Percentiles rank a stretch among this genome's conserved stretches.
Conservation (phyloP, 257 asterid species). For the Penstemon eatonii region DNA sequence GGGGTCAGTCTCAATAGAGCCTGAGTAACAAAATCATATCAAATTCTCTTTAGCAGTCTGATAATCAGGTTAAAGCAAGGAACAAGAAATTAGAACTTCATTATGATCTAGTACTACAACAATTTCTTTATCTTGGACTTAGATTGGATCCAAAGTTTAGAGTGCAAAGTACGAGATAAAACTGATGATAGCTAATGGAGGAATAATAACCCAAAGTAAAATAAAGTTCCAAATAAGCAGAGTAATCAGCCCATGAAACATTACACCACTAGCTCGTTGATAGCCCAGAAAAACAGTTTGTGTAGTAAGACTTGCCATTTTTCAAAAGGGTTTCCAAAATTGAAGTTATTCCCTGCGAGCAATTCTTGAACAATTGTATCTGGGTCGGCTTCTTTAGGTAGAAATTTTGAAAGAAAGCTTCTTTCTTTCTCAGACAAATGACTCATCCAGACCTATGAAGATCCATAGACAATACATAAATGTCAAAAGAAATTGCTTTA, state of each 20-base stretch:
- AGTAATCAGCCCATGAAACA: conserved; percentile 14
- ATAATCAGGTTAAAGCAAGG: conserved; percentile 8
- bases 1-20: background rate
- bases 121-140: conserved; percentile 11
- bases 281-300: conserved; percentile 24
- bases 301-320: conserved; percentile 68
- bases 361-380: conserved; percentile 58
- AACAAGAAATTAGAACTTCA: background rate
- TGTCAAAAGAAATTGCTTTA: conserved; percentile 11
- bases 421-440: conserved; percentile 66
- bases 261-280: conserved; percentile 14
- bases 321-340: conserved; percentile 74
- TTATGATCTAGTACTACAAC: conserved; percentile 15
- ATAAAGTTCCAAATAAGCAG: background rate
- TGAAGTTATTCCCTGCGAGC: conserved; percentile 75
- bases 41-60: background rate
- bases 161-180: conserved; percentile 19
- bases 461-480: conserved; percentile 28
- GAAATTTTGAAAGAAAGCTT: conserved; percentile 58
- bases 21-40: conserved; percentile 9
- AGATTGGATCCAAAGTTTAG: background rate
- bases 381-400: conserved; percentile 63
- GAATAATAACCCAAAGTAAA: conserved; percentile 14
- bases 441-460: conserved; percentile 81
- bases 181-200: conserved; percentile 7